Conservation (phyloP, 495 filamentous ascomycete species). For the Penicillium atrosanguineum region DNA sequence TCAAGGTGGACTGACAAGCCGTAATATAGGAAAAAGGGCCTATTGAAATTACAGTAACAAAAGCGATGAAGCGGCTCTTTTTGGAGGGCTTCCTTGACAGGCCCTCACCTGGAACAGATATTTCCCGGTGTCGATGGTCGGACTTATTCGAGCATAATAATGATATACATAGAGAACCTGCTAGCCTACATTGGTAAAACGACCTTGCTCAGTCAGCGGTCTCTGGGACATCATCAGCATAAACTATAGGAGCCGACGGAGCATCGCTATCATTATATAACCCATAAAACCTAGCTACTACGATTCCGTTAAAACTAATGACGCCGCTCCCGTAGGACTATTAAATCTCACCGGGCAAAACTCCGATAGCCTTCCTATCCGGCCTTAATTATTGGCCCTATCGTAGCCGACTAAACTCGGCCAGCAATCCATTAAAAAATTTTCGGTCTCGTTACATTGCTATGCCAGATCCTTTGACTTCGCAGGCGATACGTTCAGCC, state of each 20-base stretch:
- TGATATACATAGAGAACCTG: not conserved
- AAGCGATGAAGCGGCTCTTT: not conserved
- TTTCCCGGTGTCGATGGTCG: not conserved
- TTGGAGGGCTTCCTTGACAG: not conserved
- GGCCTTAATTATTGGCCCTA: not conserved
- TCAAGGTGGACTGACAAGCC: not conserved
- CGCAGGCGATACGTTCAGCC: not conserved
- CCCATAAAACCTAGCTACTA: not conserved
- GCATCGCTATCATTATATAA: not conserved
- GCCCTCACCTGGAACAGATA: not conserved
- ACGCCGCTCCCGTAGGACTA: not conserved
- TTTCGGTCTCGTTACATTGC: not conserved
- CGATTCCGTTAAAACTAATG: not conserved
- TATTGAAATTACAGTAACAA: too few relatives aligned
- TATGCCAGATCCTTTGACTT: conserved; percentile 5
- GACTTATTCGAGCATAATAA: too few relatives aligned
- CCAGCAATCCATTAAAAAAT: conserved; percentile 1
- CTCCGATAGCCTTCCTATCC: not conserved
- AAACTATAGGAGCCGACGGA: not conserved
- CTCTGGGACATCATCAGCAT: not conserved
- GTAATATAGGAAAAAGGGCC: not conserved
- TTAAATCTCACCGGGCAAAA: not conserved
- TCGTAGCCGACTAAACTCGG: not conserved
- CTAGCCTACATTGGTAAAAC: not conserved
- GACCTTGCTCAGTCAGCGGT: not conserved